Evolutionary conservation across 1,139 yeast species (phyloP), one percentile per base, ranked within the genome.

Genomic region (Sugiyamaella grinbergsii): DNA sequence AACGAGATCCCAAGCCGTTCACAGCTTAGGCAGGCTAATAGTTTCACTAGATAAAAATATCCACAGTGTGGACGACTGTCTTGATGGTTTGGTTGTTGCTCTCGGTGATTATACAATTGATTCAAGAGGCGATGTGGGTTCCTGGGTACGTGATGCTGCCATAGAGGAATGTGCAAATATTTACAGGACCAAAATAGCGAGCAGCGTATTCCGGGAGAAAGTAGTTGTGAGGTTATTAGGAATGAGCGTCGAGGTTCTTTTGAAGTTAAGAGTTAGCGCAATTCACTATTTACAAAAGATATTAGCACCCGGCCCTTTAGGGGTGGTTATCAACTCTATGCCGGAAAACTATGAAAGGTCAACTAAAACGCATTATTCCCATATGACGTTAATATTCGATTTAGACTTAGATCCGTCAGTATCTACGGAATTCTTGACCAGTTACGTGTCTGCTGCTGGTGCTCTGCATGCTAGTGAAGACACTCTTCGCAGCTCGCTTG

Each of bases 121-220:
- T 36, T 53, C 62, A 4, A 61, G 74, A n/a, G 76, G 77, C 3
- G 76, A 72, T 52, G 67, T 71, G 4, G 97, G 97, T 1, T 80
- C 89, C 33, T 78, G 82, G 63, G 78, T 89, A 1, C 73, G 97
- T 47, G 60, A 65, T 1, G 76, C 82, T 0, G 71, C 82, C 0
- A 66, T 84, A 5, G 54, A 63, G 6, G 53, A 51, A 8, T 37
- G 58, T 13, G 19, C 32, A 5, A 26, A 41, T 6, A 16, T 54
- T 10, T 31, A 47, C 29, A 19, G 22, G n/a, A 31, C 20, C 15
- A 36, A 47, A 5, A 42, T 40, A 8, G 38, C 38, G 7, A 36
- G 51, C 1, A 42, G 42, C 7, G 48, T 41, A 1, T 45, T 64
- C 13, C 49, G 36, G 4, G 36, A 48, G 22, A 39, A 50, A 11